A percentile compares a stretch with the other conserved stretches of the same genome.
These are phyloP conservation scores for Ophiostoma quercus DNA, from an alignment of 2,329 filamentous ascomycete genomes.

Conservation along the genomic window DNA sequence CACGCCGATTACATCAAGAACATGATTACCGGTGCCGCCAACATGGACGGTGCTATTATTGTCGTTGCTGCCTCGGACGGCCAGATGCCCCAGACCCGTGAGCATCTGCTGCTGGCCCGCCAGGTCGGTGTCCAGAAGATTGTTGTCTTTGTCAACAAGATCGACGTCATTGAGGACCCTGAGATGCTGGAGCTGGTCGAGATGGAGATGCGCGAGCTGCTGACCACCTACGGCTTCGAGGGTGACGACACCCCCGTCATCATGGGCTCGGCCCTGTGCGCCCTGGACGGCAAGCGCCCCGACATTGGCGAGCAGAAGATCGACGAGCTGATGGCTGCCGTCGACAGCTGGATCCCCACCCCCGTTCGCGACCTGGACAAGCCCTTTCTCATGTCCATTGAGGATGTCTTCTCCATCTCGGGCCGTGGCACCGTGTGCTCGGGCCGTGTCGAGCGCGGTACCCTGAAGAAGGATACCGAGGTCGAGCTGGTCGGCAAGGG, in stretches of 20 bases:
- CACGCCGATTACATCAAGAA: slow-evolving; percentile 99
- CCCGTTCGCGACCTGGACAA: slow-evolving; percentile 92
- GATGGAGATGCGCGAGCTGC: slow-evolving; percentile 99
- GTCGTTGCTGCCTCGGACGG: slow-evolving; percentile 97
- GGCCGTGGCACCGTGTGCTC: slow-evolving; percentile 96
- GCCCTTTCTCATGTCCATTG: slow-evolving; percentile 98
- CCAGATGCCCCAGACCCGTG: slow-evolving; percentile 99
- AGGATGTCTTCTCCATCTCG: slow-evolving; percentile 84
- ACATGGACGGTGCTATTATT: slow-evolving; percentile 98
- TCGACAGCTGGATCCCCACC: slow-evolving; percentile 95
- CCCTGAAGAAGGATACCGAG: slow-evolving; percentile 88
- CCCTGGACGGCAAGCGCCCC: slow-evolving; percentile 76
- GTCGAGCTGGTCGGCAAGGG: slow-evolving; percentile 92
- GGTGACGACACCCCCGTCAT: slow-evolving; percentile 96
- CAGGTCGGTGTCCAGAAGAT: slow-evolving; percentile 98
- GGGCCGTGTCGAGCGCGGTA: slow-evolving; percentile 93
- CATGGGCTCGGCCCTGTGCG: slow-evolving; percentile 93
- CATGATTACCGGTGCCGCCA: slow-evolving; percentile 99
- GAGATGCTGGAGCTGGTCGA: slow-evolving; percentile 99
- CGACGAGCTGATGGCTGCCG: slow-evolving; percentile 81
- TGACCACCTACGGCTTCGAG: slow-evolving; percentile 90
- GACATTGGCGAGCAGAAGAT: slow-evolving; percentile 87
- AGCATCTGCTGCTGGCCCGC: slow-evolving; percentile 94
- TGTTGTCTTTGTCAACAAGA: slow-evolving; percentile 99
- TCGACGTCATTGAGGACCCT: slow-evolving; percentile 92